Evolutionary conservation across 2,329 filamentous ascomycete species (phyloP).

Genomic region (Daldinia sp.): DNA sequence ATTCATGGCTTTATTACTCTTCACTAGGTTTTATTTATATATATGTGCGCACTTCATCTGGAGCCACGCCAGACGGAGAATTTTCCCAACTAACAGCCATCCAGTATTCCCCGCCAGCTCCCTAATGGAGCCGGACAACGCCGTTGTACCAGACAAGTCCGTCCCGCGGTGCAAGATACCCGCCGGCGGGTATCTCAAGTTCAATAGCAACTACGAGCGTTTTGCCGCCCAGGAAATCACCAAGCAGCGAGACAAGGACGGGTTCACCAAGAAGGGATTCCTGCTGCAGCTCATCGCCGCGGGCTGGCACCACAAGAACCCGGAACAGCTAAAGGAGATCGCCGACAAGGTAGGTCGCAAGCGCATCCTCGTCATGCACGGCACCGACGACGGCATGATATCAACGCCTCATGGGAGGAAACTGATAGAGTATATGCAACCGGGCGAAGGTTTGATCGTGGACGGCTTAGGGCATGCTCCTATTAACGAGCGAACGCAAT

Average conservation of each 20-base stretch:
- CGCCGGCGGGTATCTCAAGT: conserved; percentile 60
- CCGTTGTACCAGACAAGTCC: conserved; percentile 60
- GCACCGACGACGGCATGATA: conserved; percentile 82
- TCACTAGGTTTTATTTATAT: no score
- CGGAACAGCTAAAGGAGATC: conserved; percentile 73
- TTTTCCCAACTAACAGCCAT: not conserved
- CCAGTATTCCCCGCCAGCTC: conserved; percentile 73
- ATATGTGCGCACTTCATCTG: not conserved
- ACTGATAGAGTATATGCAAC: conserved; percentile 73
- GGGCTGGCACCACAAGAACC: conserved; percentile 81
- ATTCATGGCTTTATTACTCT: no score
- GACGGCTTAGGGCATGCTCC: conserved; percentile 82
- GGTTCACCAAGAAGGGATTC: conserved; percentile 76
- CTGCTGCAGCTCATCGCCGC: conserved; percentile 82
- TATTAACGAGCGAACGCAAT: conserved; percentile 75
- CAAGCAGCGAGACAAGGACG: conserved; percentile 71
- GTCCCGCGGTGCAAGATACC: conserved; percentile 57
- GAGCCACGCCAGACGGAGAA: not conserved
- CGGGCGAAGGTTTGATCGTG: conserved; percentile 71
- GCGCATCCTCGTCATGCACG: conserved; percentile 82
- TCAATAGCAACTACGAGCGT: conserved; percentile 82
- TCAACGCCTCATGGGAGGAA: conserved; percentile 75
- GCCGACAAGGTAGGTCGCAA: conserved; percentile 77
- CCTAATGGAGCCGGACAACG: conserved; percentile 71
- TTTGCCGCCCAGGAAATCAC: conserved; percentile 83